Percentiles rank a stretch among this genome's conserved stretches.
Conservation (phyloP, 176 grass and related monocot species). For the Oryza officinalis region DNA sequence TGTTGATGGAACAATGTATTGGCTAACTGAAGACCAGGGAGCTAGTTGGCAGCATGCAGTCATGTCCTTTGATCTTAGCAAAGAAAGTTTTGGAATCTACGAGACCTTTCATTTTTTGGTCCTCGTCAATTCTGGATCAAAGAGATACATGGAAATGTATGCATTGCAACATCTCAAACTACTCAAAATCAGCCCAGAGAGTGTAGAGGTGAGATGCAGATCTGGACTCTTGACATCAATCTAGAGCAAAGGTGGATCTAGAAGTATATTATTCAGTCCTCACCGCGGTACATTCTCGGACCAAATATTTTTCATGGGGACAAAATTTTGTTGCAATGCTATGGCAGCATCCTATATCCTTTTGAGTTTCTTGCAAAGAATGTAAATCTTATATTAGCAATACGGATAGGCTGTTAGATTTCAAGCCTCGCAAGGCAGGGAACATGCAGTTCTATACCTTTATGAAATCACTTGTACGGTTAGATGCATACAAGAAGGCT, state of each 20-base stretch:
- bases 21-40: conserved; percentile 1
- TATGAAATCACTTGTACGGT: conserved; percentile 29
- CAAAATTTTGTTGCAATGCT: background rate
- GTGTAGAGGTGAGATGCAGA: background rate
- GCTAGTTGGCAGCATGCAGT: background rate
- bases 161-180: background rate
- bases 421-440: background rate
- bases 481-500: conserved; percentile 24
- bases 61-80: conserved; percentile 31
- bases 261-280: background rate
- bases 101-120: background rate
- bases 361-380: background rate
- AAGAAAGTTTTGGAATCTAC: background rate
- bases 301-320: conserved; percentile 17
- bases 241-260: conserved; percentile 21
- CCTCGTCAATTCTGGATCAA: background rate
- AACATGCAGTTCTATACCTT: background rate
- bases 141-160: conserved; percentile 32
- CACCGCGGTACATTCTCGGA: background rate
- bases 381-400: background rate
- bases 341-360: background rate
- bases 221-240: conserved; percentile 17
- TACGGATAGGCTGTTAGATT: conserved; percentile 8
- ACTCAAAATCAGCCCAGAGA: background rate
- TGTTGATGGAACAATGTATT: conserved; percentile 27